Conservation (phyloP, 768 basidiomycete species). For the Hydnum rufescens region DNA sequence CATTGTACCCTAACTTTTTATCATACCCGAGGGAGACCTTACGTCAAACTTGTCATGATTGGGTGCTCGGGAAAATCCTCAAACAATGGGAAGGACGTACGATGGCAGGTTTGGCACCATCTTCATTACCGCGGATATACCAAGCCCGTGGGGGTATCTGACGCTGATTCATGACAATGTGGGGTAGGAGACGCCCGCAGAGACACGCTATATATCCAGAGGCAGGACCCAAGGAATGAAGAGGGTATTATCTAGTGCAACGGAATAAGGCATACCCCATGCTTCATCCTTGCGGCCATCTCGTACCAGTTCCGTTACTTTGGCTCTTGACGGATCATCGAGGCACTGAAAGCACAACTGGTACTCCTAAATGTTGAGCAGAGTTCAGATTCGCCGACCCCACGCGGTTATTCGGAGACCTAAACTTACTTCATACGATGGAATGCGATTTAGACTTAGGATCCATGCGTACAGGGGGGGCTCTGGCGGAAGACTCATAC, state of each 20-base stretch:
- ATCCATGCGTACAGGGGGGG: slow-evolving; percentile 10
- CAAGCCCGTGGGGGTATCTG: slow-evolving; percentile 7
- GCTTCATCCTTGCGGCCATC: slow-evolving; percentile 5
- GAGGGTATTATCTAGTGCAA: neutral
- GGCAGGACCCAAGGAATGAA: neutral
- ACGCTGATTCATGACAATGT: slow-evolving; percentile 10
- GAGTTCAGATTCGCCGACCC: neutral
- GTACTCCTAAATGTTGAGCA: slow-evolving; percentile 5
- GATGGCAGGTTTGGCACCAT: slow-evolving; percentile 10
- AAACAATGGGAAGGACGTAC: slow-evolving; percentile 5
- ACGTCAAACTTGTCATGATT: neutral
- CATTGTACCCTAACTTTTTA: slow-evolving; percentile 11
- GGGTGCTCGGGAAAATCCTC: neutral
- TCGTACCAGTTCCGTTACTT: slow-evolving; percentile 4
- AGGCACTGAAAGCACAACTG: slow-evolving; percentile 9
- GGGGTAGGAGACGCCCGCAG: slow-evolving; percentile 8
- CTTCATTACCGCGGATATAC: slow-evolving; percentile 8
- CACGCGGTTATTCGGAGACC: slow-evolving; percentile 6
- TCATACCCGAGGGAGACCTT: slow-evolving; percentile 9
- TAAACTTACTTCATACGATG: slow-evolving; percentile 1
- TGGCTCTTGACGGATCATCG: slow-evolving; percentile 7
- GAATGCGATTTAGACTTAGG: slow-evolving; percentile 8
- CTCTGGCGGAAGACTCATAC: neutral
- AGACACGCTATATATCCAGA: slow-evolving; percentile 5
- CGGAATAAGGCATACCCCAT: slow-evolving; percentile 7